phyloP scores from a whole-genome alignment of 306 rosid genomes.

The Quercus parvula region DNA sequence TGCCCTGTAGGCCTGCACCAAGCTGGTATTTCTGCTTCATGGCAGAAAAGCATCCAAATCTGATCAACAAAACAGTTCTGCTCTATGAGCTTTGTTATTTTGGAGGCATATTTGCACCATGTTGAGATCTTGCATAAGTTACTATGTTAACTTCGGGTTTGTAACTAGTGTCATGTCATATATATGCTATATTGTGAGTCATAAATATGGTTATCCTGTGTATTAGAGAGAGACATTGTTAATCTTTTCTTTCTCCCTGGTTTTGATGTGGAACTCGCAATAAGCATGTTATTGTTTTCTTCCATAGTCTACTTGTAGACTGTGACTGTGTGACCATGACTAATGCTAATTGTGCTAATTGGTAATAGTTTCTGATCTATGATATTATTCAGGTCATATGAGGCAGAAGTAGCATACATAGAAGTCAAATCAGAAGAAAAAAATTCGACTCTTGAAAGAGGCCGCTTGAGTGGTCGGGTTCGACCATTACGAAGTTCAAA shows the following conservation, averaged over 20 bases:
- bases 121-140: not conserved
- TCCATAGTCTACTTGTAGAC: not conserved
- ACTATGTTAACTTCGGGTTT: not conserved
- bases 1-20: not conserved
- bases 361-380: not conserved
- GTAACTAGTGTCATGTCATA: not conserved
- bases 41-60: not conserved
- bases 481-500: slow-evolving; percentile 27
- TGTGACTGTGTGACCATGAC: not conserved
- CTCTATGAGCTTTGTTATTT: not conserved
- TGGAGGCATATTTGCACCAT: not conserved
- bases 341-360: not conserved
- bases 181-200: not conserved
- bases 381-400: slow-evolving; percentile 62
- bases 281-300: not conserved
- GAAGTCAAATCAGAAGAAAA: slow-evolving; percentile 65
- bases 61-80: not conserved
- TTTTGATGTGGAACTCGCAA: not conserved
- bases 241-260: not conserved
- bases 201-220: too few species aligned
- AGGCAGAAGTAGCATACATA: slow-evolving; percentile 78
- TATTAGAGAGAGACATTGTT: not conserved
- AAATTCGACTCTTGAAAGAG: slow-evolving; percentile 35
- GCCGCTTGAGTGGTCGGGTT: slow-evolving; percentile 19
- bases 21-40: not conserved